Evolutionary conservation across 768 basidiomycete genomes (phyloP).

Genomic region (Dioszegia hungarica): DNA sequence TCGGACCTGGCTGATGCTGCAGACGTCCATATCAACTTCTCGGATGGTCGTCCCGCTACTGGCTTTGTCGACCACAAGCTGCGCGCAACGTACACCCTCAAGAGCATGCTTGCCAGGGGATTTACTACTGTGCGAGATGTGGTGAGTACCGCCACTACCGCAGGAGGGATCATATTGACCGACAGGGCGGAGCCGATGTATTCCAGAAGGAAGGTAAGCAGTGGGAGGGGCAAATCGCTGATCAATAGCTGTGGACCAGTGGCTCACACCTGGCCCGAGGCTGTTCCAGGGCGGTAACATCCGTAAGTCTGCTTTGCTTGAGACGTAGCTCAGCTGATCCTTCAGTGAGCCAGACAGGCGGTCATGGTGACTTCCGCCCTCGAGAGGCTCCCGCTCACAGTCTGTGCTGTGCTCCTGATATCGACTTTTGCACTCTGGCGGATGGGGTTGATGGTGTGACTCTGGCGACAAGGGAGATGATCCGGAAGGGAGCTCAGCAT

Average conservation of each 20-base stretch:
- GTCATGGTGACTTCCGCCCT: constrained; percentile 50
- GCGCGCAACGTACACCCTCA: constrained; percentile 50
- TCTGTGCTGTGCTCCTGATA: constrained; percentile 50
- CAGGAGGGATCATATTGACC: neutral
- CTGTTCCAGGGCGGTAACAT: constrained; percentile 50
- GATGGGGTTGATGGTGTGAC: constrained; percentile 51
- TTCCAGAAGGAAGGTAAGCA: neutral
- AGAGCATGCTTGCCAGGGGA: constrained; percentile 51
- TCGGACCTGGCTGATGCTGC: neutral
- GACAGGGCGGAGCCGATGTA: neutral
- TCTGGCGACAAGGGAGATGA: constrained; percentile 48
- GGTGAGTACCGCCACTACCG: neutral
- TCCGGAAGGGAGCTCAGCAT: constrained; percentile 48
- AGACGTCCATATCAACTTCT: constrained; percentile 12
- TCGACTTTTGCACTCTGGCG: constrained; percentile 39
- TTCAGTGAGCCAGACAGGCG: constrained; percentile 52
- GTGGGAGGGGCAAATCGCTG: neutral
- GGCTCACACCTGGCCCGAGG: constrained; percentile 11
- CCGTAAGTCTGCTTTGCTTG: neutral
- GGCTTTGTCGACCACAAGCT: constrained; percentile 17
- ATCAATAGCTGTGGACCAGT: constrained; percentile 4
- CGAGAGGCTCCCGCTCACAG: constrained; percentile 14
- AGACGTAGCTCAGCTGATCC: neutral
- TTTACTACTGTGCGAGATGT: constrained; percentile 52
- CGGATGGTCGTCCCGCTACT: neutral